Conservation (phyloP, 805 yeast species). For the Spathaspora hagerdaliae region DNA sequence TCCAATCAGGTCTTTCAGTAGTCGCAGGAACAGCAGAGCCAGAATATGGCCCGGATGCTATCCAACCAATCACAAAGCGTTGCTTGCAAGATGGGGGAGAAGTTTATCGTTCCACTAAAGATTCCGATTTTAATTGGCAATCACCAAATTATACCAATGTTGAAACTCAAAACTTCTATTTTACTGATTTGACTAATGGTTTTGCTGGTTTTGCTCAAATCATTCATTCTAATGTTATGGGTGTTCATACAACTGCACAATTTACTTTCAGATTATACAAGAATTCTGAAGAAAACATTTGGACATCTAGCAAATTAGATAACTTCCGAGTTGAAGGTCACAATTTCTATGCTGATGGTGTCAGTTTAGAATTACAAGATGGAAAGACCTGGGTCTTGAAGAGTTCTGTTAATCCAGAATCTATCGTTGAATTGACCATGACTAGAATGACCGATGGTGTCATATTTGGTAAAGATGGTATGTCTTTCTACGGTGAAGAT, state of each 20-base stretch:
- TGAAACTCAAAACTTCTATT: slow-evolving; percentile 92
- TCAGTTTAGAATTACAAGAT: slow-evolving; percentile 59
- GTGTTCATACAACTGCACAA: slow-evolving; percentile 86
- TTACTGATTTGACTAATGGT: slow-evolving; percentile 57
- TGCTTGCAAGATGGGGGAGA: slow-evolving; percentile 18
- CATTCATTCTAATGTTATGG: slow-evolving; percentile 88
- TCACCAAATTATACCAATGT: slow-evolving; percentile 81
- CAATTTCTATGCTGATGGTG: slow-evolving; percentile 73
- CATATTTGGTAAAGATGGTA: slow-evolving; percentile 86
- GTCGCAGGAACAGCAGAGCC: slow-evolving; percentile 98
- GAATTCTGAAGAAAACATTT: slow-evolving; percentile 47
- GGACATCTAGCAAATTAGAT: slow-evolving; percentile 91
- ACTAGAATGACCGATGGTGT: slow-evolving; percentile 70
- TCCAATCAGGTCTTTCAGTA: slow-evolving; percentile 83
- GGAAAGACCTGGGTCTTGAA: slow-evolving; percentile 46
- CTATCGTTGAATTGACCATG: slow-evolving; percentile 66
- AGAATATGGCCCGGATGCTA: slow-evolving; percentile 89
- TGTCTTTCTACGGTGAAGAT: slow-evolving; percentile 83
- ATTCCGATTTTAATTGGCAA: slow-evolving; percentile 73
- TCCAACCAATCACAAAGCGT: slow-evolving; percentile 72
- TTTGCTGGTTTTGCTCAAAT: slow-evolving; percentile 87
- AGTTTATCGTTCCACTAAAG: slow-evolving; percentile 49
- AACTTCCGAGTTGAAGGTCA: slow-evolving; percentile 71
- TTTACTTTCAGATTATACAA: slow-evolving; percentile 80
- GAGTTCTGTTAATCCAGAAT: slow-evolving; percentile 64